Conservation (phyloP, 495 filamentous ascomycete genomes). For the Cercophora sp. region DNA sequence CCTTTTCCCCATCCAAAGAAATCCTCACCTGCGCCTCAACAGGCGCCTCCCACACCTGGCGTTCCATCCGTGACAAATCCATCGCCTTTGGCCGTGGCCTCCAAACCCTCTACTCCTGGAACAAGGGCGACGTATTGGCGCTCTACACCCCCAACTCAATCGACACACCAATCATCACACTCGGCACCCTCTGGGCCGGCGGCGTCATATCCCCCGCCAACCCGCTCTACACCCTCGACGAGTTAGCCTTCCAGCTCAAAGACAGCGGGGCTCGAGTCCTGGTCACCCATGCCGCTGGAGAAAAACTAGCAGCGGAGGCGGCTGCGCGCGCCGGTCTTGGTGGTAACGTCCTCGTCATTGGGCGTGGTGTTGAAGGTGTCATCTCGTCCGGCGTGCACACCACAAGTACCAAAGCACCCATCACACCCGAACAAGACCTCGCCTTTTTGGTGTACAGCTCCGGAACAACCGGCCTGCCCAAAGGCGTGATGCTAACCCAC, state of each 20-base stretch:
- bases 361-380: constrained; percentile 41
- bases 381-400: constrained; percentile 12
- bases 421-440: constrained; percentile 55
- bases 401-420: constrained; percentile 34
- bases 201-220: constrained; percentile 80
- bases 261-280: constrained; percentile 75
- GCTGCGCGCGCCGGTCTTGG: constrained; percentile 64
- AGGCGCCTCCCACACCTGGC: constrained; percentile 68
- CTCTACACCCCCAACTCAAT: constrained; percentile 65
- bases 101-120: constrained; percentile 66
- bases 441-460: constrained; percentile 76
- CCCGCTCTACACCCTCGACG: constrained; percentile 79
- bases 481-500: constrained; percentile 89
- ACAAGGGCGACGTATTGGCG: constrained; percentile 72
- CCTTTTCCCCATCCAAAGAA: constrained; percentile 40
- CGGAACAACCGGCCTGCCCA: constrained; percentile 89
- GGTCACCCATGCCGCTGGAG: constrained; percentile 60
- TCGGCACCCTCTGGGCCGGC: constrained; percentile 81
- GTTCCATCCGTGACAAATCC: constrained; percentile 59
- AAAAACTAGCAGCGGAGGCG: constrained; percentile 61
- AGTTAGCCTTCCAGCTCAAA: constrained; percentile 83
- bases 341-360: constrained; percentile 65
- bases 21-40: constrained; percentile 78
- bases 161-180: constrained; percentile 62
- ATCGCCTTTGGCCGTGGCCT: constrained; percentile 77